Evolutionary conservation across 2,329 filamentous ascomycete species (phyloP).

Genomic region (Beauveria caledonica): DNA sequence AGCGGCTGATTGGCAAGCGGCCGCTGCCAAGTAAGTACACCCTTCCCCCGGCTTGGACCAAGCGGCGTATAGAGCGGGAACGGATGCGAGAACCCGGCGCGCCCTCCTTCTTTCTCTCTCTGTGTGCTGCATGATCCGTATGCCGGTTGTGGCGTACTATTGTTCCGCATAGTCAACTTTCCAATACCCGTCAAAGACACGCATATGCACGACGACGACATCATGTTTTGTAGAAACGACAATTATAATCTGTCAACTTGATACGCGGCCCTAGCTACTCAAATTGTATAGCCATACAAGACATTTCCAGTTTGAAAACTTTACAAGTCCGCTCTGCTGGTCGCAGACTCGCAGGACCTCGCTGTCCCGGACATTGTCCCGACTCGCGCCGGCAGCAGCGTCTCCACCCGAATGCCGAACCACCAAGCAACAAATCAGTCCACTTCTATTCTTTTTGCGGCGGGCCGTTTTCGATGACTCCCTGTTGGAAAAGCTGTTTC

Average conservation of each 20-base stretch:
- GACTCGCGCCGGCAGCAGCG: not conserved
- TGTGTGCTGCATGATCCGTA: not conserved
- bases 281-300: not conserved
- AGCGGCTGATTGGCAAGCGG: not conserved
- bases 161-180: too few relatives aligned
- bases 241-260: too few relatives aligned
- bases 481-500: not conserved
- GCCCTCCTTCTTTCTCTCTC: not conserved
- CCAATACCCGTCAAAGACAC: not conserved
- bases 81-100: not conserved
- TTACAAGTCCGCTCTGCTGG: not conserved
- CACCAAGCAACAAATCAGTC: not conserved
- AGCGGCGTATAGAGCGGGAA: not conserved
- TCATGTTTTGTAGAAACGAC: not conserved
- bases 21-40: too few relatives aligned
- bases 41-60: not conserved
- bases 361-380: not conserved
- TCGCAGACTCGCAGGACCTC: not conserved
- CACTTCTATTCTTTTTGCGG: not conserved
- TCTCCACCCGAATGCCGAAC: not conserved
- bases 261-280: too few relatives aligned
- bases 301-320: not conserved
- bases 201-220: not conserved
- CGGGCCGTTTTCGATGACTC: not conserved
- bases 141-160: not conserved